Evolutionary conservation across 768 basidiomycete species (phyloP), one percentile per base, ranked within the genome.

Genomic region (Pholiota microspora): DNA sequence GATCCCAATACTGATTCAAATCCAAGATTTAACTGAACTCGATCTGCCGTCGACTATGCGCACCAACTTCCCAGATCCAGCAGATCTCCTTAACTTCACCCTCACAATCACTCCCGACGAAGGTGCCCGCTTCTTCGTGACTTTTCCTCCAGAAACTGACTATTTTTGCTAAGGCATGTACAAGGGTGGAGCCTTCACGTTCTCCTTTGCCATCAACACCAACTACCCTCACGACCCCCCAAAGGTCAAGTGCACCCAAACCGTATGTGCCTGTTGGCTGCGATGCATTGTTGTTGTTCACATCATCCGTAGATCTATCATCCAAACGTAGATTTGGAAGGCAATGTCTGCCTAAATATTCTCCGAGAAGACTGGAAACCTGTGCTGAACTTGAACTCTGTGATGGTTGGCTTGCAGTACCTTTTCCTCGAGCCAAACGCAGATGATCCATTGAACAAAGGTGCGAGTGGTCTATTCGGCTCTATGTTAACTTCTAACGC

Each of bases 341-440:
- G 97, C 42, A 98, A 98, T 62, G 96, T 99, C 44, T 99, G 97
- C 77, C 71, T 99, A 63, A 98, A 98, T 73, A 98, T 98, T 68
- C 82, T 98, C 55, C 85, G 97, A 68, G 97, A 99, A 77, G 97
- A 99, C 74, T 99, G 97, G 97, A 99, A 99, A 67, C 97, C 97
- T 4, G 97, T 99, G 2, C 77, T 99, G 40, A 98, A 98, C 71
- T 79, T 99, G 49, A 98, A 94, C 69, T 92, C 95, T 27, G 93
- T 99, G 59, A 96, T 98, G 93, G 92, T 98, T 56, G 97, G 97
- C 31, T 72, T 99, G 53, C 97, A 99, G 70, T 99, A 98, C 67
- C 82, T 99, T 49, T 99, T 99, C 81, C 78, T 99, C 54, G 97
- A 99, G 71, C 97, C 97, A 12, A 99, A 99, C 64, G 91, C 97